Base-by-base conservation (phyloP, 305 asterid genomes). In the Rubia peregrina region DNA sequence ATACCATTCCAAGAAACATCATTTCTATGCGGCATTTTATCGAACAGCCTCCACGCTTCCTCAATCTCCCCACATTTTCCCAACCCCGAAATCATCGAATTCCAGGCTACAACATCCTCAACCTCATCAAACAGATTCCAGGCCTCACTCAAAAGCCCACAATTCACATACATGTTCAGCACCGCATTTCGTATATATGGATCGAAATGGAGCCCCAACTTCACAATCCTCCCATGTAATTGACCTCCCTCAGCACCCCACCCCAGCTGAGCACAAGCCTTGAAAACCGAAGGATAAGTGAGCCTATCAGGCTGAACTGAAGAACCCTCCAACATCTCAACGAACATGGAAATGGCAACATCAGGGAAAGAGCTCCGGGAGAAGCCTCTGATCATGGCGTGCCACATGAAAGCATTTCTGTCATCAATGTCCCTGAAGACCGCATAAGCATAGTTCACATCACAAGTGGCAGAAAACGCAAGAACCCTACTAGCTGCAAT, bases 231-330 rank as follows among this genome's bases (percentile, higher is more conserved):
- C 22, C 86, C 97, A 77, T 89, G 96, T 69, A 89, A 87, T 77
- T 89, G 96, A 53, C 85, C 88, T 56, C 96, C 96, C 43, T 78
- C 71, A 61, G 46, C 66, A n/a, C 84, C 90, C 2, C 83, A 22
- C 1, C 90, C 91, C 26, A 86, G 84, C 67, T 74, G 79, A 70
- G 89, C 72, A 61, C 80, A 91, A 3, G 96, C 97, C 83, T 85
- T 89, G 83, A 91, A 86, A 68, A 91, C 82, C 0, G 96, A 89
- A 22, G 96, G 96, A 70, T 91, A 91, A 48, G 96, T 89, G 40
- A 81, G 92, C 42, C 68, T 75, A 0, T 71, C 80, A 12, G 97
- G 92, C 55, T 71, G 73, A 62, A 79, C 46, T 0, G 60, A 8
- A 5, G 90, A 80, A 70, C 63, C 62, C 57, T 42, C 65, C 73